Evolutionary conservation across 2,329 filamentous ascomycete species (phyloP).

Genomic region (Sarocladium strictum): DNA sequence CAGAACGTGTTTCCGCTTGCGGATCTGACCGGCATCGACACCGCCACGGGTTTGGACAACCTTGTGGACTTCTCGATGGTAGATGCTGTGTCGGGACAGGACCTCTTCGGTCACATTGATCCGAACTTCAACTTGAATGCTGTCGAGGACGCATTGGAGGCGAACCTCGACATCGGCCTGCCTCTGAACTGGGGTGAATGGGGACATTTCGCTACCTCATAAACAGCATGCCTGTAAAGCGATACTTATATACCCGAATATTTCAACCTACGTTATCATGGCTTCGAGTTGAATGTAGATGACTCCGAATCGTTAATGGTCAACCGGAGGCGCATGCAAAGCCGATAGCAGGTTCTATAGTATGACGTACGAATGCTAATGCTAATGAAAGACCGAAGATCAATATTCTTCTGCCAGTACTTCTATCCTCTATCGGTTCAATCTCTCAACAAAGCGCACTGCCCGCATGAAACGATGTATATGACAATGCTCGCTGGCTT

Average conservation of each 20-base stretch:
- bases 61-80: conserved; percentile 35
- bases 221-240: not conserved
- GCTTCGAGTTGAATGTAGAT: no score
- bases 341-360: not conserved
- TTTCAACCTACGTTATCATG: no score
- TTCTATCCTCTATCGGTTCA: conserved; percentile 4
- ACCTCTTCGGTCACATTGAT: conserved; percentile 50
- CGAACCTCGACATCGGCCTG: conserved; percentile 47
- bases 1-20: conserved; percentile 13
- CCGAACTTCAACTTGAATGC: conserved; percentile 48
- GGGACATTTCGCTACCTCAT: conserved; percentile 29
- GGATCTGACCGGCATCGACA: conserved; percentile 21
- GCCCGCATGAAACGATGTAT: not conserved
- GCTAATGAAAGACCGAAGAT: not conserved
- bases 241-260: no score
- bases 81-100: conserved; percentile 40
- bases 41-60: conserved; percentile 24
- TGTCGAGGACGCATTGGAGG: conserved; percentile 48
- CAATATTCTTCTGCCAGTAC: not conserved
- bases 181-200: conserved; percentile 47
- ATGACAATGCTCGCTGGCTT: not conserved
- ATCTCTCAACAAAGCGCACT: not conserved
- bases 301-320: no score
- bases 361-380: not conserved
- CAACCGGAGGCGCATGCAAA: not conserved